Evolutionary conservation across 2,329 filamentous ascomycete species (phyloP).

Genomic region (Sporothrix protearum): DNA sequence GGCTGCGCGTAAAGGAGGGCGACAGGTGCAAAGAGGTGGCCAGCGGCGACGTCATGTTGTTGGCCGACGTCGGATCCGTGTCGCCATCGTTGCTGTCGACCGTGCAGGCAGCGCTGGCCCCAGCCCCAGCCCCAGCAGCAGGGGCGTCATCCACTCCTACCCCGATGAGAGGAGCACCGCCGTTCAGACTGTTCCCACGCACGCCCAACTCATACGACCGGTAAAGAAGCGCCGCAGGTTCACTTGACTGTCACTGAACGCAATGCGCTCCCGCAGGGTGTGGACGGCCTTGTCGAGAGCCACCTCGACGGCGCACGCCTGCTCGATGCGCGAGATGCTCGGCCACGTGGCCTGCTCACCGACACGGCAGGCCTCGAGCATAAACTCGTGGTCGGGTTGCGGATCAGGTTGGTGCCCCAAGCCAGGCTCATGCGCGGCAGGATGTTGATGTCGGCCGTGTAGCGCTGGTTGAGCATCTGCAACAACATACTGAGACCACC

Average conservation of each 20-base stretch:
- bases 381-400: constrained; percentile 86
- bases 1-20: not conserved
- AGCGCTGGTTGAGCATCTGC: constrained; percentile 83
- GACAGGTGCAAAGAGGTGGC: not conserved
- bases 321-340: constrained; percentile 77
- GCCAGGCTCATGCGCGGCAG: constrained; percentile 30
- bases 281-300: constrained; percentile 75
- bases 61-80: constrained; percentile 23
- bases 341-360: constrained; percentile 92
- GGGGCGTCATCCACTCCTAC: not conserved
- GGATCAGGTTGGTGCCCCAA: constrained; percentile 61
- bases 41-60: constrained; percentile 3
- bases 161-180: not conserved
- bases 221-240: constrained; percentile 51
- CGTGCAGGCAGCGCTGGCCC: not conserved
- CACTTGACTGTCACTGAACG: constrained; percentile 64
- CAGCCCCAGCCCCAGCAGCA: not conserved
- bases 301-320: constrained; percentile 84
- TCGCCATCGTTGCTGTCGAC: constrained; percentile 11
- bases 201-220: constrained; percentile 34
- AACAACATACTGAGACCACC: constrained; percentile 73
- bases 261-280: constrained; percentile 61
- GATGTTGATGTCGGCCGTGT: constrained; percentile 94
- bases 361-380: constrained; percentile 70
- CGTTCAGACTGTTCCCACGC: constrained; percentile 20